Percentiles rank a stretch among this genome's conserved stretches.
Evolutionary conservation across 2,329 filamentous ascomycete genomes (phyloP).

Genomic region (Botrytis sinoallii): DNA sequence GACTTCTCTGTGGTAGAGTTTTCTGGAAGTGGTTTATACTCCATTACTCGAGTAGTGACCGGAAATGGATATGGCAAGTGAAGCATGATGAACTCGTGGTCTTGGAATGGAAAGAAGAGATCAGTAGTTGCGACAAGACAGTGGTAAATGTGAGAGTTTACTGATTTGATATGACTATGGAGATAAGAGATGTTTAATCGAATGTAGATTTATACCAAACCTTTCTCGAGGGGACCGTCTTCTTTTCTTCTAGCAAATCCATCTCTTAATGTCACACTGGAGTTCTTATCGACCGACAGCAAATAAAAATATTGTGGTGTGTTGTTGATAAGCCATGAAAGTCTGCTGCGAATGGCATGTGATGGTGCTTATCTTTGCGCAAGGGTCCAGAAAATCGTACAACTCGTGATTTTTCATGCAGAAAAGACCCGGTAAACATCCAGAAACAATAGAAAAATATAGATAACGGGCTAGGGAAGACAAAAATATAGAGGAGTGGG

Average conservation of each 20-base stretch:
- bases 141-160: not conserved
- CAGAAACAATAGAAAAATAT: not conserved
- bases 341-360: conserved; percentile 20
- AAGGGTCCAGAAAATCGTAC: conserved; percentile 10
- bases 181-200: not conserved
- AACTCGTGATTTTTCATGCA: conserved; percentile 13
- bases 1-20: not conserved
- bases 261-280: not conserved
- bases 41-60: conserved; percentile 1
- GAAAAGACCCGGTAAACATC: not conserved
- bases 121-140: not conserved
- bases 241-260: conserved; percentile 9
- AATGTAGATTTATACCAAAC: not conserved
- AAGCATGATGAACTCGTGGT: not conserved
- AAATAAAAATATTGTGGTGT: not conserved
- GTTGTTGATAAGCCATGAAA: conserved; percentile 15
- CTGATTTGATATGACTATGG: not conserved
- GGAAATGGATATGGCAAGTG: conserved; percentile 8
- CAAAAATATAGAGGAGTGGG: not conserved
- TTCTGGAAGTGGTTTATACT: conserved; percentile 13
- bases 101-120: not conserved
- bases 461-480: not conserved
- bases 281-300: not conserved
- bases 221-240: not conserved
- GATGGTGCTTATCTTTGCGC: conserved; percentile 19